phyloP scores from a whole-genome alignment of 2,329 filamentous ascomycete genomes.

The Cercospora nicotianae region DNA sequence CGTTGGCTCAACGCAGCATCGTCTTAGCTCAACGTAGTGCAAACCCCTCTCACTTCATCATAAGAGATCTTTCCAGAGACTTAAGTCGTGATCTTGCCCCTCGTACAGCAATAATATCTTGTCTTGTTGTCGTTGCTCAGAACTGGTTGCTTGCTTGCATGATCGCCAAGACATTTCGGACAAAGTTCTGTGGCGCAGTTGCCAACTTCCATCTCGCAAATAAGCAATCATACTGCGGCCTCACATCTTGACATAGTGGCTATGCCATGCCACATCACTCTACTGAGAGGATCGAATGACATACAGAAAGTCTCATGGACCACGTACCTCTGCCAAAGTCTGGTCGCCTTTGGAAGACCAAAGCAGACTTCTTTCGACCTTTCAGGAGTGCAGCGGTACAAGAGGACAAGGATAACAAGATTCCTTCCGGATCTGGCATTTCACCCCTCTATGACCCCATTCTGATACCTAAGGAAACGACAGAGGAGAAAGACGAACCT shows the following conservation, averaged over 20 bases:
- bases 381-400: conserved; percentile 31
- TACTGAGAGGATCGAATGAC: background rate
- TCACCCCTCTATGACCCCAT: conserved; percentile 32
- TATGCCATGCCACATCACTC: background rate
- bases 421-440: conserved; percentile 17
- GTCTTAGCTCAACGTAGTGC: background rate
- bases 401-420: conserved; percentile 24
- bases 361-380: conserved; percentile 38
- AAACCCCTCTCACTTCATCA: background rate
- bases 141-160: background rate
- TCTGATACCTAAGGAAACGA: conserved; percentile 14
- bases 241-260: background rate
- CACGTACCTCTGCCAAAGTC: conserved; percentile 30
- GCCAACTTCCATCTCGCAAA: conserved; percentile 3
- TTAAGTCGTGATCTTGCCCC: background rate
- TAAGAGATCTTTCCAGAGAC: background rate
- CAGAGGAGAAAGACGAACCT: conserved; percentile 45
- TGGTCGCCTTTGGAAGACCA: conserved; percentile 37
- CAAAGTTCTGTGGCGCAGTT: conserved; percentile 1
- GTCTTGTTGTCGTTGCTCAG: background rate
- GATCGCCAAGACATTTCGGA: background rate
- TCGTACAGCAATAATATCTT: background rate
- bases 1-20: background rate
- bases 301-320: conserved; percentile 29
- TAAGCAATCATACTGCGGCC: background rate